phyloP scores from a whole-genome alignment of 139 green algal genomes.

The Micractinium sp. region DNA sequence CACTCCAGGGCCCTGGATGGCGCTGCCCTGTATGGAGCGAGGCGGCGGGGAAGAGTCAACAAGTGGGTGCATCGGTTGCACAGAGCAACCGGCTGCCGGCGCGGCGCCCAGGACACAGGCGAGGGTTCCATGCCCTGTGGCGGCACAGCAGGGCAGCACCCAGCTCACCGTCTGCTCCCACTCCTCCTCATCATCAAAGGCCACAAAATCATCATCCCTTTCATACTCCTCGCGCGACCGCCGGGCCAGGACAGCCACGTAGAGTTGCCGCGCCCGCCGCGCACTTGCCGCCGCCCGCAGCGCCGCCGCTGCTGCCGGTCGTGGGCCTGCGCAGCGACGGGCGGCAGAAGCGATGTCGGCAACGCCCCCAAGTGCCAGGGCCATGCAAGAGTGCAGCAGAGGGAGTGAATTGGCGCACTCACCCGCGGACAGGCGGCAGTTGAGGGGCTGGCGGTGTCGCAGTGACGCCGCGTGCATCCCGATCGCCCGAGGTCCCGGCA shows the following conservation, averaged over 20 bases:
- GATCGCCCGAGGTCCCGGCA: too few relatives aligned
- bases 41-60: too few relatives aligned
- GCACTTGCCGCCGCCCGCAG: background rate
- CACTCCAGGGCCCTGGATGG: background rate
- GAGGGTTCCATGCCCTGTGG: too few relatives aligned
- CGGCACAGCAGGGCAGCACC: too few relatives aligned
- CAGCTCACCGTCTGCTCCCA: conserved; percentile 33
- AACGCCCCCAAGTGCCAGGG: too few relatives aligned
- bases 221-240: background rate
- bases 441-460: too few relatives aligned
- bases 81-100: too few relatives aligned
- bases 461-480: too few relatives aligned
- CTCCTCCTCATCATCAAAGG: conserved; percentile 44
- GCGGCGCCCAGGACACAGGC: too few relatives aligned
- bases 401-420: too few relatives aligned
- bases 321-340: background rate
- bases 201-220: conserved; percentile 33
- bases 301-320: background rate
- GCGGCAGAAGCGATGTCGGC: background rate
- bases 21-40: background rate
- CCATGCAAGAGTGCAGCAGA: too few relatives aligned
- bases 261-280: background rate
- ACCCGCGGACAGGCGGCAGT: too few relatives aligned
- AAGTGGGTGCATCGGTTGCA: background rate
- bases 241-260: background rate